phyloP scores from a whole-genome alignment of 2,329 filamentous ascomycete genomes.

The Penicillium janthinellum region DNA sequence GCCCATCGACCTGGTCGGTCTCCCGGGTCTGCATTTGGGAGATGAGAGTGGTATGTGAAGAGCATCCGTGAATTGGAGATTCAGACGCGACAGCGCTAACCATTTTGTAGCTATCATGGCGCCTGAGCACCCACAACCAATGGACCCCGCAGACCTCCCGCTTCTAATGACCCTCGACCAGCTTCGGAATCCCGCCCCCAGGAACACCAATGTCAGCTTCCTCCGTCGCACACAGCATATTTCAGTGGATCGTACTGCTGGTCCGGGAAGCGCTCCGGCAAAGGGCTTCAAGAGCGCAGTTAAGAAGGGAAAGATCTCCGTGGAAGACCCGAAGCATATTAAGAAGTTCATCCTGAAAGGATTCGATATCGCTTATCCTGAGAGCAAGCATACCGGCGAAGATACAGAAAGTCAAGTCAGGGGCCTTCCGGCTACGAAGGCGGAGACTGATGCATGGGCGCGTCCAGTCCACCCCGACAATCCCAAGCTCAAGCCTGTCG shows the following conservation, averaged over 20 bases:
- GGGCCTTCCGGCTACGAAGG: slow-evolving; percentile 55
- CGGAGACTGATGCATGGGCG: slow-evolving; percentile 62
- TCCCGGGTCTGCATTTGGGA: slow-evolving; percentile 91
- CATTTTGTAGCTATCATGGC: slow-evolving; percentile 72
- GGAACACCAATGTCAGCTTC: slow-evolving; percentile 83
- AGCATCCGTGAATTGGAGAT: not conserved
- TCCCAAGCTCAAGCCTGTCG: slow-evolving; percentile 58
- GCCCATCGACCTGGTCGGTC: slow-evolving; percentile 92
- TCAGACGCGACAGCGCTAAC: slow-evolving; percentile 3
- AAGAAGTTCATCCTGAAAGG: slow-evolving; percentile 63
- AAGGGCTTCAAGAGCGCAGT: slow-evolving; percentile 28
- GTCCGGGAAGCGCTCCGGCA: slow-evolving; percentile 34
- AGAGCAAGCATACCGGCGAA: slow-evolving; percentile 60
- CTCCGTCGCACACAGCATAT: slow-evolving; percentile 96
- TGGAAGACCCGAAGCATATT: slow-evolving; percentile 63
- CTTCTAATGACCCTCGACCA: slow-evolving; percentile 82
- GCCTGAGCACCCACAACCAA: slow-evolving; percentile 66
- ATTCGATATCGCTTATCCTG: slow-evolving; percentile 66
- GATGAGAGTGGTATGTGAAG: slow-evolving; percentile 78
- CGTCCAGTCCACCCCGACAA: slow-evolving; percentile 62
- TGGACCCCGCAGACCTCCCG: slow-evolving; percentile 81
- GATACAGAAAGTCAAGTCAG: slow-evolving; percentile 56
- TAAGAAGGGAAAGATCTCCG: slow-evolving; percentile 40
- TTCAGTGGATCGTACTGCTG: slow-evolving; percentile 41
- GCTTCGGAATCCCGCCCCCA: slow-evolving; percentile 78